Evolutionary conservation across 2,329 filamentous ascomycete species (phyloP).

Genomic region (Colletotrichum agaves): DNA sequence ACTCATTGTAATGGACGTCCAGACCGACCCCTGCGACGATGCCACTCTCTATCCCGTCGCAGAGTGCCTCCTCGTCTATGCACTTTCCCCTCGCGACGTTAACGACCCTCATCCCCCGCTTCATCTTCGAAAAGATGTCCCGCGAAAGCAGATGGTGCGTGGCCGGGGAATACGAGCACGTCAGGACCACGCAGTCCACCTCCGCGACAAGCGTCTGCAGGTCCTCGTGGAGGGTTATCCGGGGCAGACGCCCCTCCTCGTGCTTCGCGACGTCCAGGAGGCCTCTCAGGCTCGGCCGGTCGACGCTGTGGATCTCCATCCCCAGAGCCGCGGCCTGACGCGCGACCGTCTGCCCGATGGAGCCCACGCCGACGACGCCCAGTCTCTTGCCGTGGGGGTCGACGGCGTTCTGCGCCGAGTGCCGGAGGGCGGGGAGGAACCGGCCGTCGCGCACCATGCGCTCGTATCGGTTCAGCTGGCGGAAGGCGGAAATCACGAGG

Average conservation of each 20-base stretch:
- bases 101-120: slow-evolving; percentile 37
- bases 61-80: slow-evolving; percentile 39
- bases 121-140: slow-evolving; percentile 30
- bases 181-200: slow-evolving; percentile 31
- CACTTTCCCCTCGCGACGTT: slow-evolving; percentile 40
- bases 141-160: slow-evolving; percentile 37
- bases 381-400: slow-evolving; percentile 13
- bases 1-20: slow-evolving; percentile 40
- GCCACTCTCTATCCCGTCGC: slow-evolving; percentile 37
- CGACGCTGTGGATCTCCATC: slow-evolving; percentile 16
- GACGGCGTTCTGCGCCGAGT: not conserved
- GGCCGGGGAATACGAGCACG: slow-evolving; percentile 38
- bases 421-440: not conserved
- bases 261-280: not conserved
- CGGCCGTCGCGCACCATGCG: slow-evolving; percentile 4
- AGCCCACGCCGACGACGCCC: slow-evolving; percentile 21
- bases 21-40: slow-evolving; percentile 34
- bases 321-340: slow-evolving; percentile 10
- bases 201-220: not conserved
- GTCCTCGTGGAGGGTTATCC: not conserved
- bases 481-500: slow-evolving; percentile 18
- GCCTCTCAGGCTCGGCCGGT: slow-evolving; percentile 15
- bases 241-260: not conserved
- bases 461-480: slow-evolving; percentile 7
- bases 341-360: slow-evolving; percentile 7